Conservation (phyloP, 2,329 filamentous ascomycete species). For the Aciculosporium take region DNA sequence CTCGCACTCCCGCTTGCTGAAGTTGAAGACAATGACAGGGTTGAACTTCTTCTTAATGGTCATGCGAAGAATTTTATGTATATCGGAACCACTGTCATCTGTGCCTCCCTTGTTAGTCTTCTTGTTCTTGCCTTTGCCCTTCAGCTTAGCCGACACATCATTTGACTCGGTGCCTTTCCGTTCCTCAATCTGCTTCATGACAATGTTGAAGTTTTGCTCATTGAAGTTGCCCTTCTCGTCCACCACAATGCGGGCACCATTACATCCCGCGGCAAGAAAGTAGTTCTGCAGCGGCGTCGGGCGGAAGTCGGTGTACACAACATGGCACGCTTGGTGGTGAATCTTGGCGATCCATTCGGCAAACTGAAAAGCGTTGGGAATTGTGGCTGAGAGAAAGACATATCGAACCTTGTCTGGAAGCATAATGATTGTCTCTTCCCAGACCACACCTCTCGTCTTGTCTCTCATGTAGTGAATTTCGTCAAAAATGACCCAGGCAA, state of each 20-base stretch:
- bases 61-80: constrained; percentile 97
- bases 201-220: constrained; percentile 93
- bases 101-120: constrained; percentile 79
- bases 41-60: constrained; percentile 97
- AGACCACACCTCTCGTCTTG: constrained; percentile 86
- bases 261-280: constrained; percentile 85
- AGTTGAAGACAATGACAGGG: constrained; percentile 97
- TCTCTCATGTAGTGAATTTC: constrained; percentile 98
- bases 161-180: constrained; percentile 74
- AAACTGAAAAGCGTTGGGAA: constrained; percentile 97
- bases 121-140: constrained; percentile 84
- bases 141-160: constrained; percentile 64
- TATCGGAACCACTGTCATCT: constrained; percentile 61
- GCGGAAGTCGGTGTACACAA: constrained; percentile 97
- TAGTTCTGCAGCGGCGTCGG: constrained; percentile 95
- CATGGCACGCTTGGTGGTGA: constrained; percentile 93
- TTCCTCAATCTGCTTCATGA: constrained; percentile 79
- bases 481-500: constrained; percentile 96
- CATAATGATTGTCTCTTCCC: constrained; percentile 98
- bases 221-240: constrained; percentile 95
- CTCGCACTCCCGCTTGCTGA: constrained; percentile 96
- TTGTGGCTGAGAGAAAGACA: constrained; percentile 94
- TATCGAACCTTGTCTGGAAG: constrained; percentile 97
- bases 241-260: constrained; percentile 85
- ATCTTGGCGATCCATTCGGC: constrained; percentile 99